phyloP scores from a whole-genome alignment of 2,329 filamentous ascomycete species.

The Lachnellula suecica region DNA sequence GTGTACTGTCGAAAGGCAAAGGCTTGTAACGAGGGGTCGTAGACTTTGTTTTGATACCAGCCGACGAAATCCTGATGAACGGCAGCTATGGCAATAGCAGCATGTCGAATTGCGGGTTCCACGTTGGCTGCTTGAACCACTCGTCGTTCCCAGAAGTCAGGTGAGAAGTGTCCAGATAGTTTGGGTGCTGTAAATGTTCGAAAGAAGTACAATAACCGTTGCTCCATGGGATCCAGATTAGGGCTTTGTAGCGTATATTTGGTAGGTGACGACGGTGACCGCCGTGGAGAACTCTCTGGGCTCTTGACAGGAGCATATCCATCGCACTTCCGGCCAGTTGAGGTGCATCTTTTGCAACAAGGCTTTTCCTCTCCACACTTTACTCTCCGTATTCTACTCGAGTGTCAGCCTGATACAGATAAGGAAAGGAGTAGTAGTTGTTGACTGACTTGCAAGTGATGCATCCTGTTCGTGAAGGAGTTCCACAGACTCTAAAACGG shows the following conservation, averaged over 20 bases:
- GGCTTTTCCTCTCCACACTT: constrained; percentile 33
- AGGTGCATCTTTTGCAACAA: constrained; percentile 30
- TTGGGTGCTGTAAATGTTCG: constrained; percentile 22
- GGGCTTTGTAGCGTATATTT: constrained; percentile 5
- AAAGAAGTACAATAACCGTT: constrained; percentile 25
- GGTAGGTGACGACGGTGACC: not conserved
- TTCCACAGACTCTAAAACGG: constrained; percentile 29
- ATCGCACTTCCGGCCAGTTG: constrained; percentile 30
- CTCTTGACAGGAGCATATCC: constrained; percentile 24
- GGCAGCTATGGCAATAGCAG: constrained; percentile 29
- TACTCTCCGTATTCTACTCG: constrained; percentile 27
- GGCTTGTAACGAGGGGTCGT: constrained; percentile 19
- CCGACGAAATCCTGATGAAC: constrained; percentile 27
- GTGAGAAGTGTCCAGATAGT: constrained; percentile 24
- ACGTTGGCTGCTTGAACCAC: constrained; percentile 21
- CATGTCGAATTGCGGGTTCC: constrained; percentile 29
- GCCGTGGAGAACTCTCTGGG: constrained; percentile 4
- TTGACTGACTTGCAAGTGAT: constrained; percentile 30
- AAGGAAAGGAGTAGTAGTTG: not conserved
- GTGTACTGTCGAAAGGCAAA: constrained; percentile 61
- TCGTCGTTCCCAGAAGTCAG: constrained; percentile 28
- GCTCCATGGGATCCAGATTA: constrained; percentile 22
- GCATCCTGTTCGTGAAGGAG: constrained; percentile 29
- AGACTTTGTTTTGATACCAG: constrained; percentile 46
- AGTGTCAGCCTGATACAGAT: constrained; percentile 2